Percentiles rank a stretch among this genome's conserved stretches.
Evolutionary conservation across 148 eudicot genomes (phyloP).

Genomic region (Pouteria glomerata): DNA sequence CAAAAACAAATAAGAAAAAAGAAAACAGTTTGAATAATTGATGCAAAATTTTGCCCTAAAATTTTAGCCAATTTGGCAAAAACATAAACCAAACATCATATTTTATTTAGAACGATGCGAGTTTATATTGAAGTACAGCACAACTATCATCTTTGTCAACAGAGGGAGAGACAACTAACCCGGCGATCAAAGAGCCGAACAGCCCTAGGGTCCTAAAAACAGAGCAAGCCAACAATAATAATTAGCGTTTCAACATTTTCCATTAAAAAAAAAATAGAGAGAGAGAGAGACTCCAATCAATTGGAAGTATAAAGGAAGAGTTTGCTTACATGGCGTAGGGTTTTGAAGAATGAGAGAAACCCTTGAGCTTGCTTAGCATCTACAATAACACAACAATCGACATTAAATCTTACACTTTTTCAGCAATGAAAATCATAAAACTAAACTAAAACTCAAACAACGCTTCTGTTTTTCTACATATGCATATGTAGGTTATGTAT

Average conservation of each 20-base stretch:
- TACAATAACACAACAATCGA: slow-evolving; percentile 11
- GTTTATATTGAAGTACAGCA: not conserved
- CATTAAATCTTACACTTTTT: not conserved
- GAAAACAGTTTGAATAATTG: too few species aligned
- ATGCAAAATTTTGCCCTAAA: too few species aligned
- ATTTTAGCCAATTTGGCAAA: not conserved
- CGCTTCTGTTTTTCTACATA: not conserved
- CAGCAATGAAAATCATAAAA: not conserved
- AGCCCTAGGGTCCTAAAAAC: slow-evolving; percentile 67
- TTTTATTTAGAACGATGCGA: not conserved
- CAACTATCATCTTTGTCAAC: not conserved
- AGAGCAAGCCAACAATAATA: slow-evolving; percentile 5
- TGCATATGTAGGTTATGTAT: not conserved
- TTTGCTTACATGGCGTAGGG: slow-evolving; percentile 54
- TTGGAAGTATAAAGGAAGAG: not conserved
- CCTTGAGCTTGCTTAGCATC: slow-evolving; percentile 98
- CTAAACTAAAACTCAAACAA: not conserved
- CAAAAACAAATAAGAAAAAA: too few species aligned
- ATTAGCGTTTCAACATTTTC: not conserved
- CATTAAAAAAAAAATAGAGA: not conserved
- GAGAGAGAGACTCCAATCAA: not conserved
- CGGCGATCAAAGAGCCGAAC: slow-evolving; percentile 88
- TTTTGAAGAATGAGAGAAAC: slow-evolving; percentile 86
- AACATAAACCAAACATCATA: not conserved
- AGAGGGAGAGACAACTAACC: slow-evolving; percentile 41